These are phyloP conservation scores for Metarhizium robertsii DNA, from an alignment of 2,329 filamentous ascomycete species.

Conservation along the genomic window DNA sequence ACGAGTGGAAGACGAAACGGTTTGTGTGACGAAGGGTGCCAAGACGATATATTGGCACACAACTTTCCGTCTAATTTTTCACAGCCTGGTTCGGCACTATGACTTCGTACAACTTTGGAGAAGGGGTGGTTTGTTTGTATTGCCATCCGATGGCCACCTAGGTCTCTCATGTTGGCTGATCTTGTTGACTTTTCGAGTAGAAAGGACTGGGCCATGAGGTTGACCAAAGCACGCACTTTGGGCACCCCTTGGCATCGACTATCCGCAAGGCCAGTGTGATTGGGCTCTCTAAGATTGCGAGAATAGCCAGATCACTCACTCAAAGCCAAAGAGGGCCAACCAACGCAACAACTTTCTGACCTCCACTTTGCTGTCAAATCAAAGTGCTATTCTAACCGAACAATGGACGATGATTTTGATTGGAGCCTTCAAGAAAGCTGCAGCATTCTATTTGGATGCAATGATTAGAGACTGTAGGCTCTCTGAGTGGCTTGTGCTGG, in stretches of 20 bases:
- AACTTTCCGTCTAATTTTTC: too few species aligned
- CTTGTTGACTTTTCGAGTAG: not conserved
- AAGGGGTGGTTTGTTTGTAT: too few species aligned
- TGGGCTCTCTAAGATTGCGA: not conserved
- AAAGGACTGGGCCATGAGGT: not conserved
- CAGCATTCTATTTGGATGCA: not conserved
- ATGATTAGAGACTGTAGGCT: not conserved
- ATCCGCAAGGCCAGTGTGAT: not conserved
- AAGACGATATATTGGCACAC: too few species aligned
- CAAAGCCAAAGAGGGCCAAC: not conserved
- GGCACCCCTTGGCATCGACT: not conserved
- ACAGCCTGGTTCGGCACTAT: too few species aligned
- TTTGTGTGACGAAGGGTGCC: too few species aligned
- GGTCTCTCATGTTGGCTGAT: not conserved
- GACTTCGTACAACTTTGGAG: too few species aligned
- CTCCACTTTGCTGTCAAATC: not conserved
- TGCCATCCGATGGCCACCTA: too few species aligned
- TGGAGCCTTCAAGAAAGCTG: not conserved
- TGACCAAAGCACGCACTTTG: not conserved
- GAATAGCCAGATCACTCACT: not conserved
- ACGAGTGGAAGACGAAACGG: conserved; percentile 20
- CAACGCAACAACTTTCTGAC: not conserved
- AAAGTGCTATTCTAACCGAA: not conserved
- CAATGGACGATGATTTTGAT: not conserved
- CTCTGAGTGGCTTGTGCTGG: too few species aligned